Evolutionary conservation across 352 stramenopile species (phyloP).

Genomic region (Globisporangium acanthophoron): DNA sequence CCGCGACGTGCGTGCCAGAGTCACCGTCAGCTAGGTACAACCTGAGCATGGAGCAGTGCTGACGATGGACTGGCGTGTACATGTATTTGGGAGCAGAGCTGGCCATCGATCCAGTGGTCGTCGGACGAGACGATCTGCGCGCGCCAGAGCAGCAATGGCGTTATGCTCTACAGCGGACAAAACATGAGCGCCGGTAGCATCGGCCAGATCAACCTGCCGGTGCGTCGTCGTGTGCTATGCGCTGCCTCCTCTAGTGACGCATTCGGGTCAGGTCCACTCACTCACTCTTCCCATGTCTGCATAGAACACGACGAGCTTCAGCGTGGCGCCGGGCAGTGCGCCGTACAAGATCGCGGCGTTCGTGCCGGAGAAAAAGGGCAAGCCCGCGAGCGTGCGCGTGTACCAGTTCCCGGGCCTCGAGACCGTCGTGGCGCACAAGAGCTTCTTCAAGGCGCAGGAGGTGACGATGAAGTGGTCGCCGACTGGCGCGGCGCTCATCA

Average conservation of each 20-base stretch:
- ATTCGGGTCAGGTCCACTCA: neutral
- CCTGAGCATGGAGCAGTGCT: neutral
- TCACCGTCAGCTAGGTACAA: too few relatives aligned
- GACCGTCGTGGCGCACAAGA: constrained; percentile 70
- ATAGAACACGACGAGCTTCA: constrained; percentile 80
- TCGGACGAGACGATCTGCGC: constrained; percentile 84
- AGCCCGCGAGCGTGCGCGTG: constrained; percentile 81
- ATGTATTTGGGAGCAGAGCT: constrained; percentile 42
- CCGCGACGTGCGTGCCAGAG: constrained; percentile 37
- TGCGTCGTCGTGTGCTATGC: constrained; percentile 15
- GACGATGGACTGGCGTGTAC: too few relatives aligned
- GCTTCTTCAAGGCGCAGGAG: constrained; percentile 90
- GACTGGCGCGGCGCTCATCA: constrained; percentile 79
- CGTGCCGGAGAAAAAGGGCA: constrained; percentile 87
- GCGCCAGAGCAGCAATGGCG: constrained; percentile 67
- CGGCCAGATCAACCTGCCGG: constrained; percentile 66
- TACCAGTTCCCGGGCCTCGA: constrained; percentile 76
- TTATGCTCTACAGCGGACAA: constrained; percentile 73
- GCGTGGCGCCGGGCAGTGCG: constrained; percentile 63
- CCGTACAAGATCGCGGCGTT: constrained; percentile 86
- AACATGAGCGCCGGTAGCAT: constrained; percentile 51
- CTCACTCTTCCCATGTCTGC: neutral
- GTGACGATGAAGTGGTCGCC: constrained; percentile 89
- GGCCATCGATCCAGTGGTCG: constrained; percentile 89
- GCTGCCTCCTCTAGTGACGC: too few relatives aligned